Evolutionary conservation across 495 filamentous ascomycete genomes (phyloP).

Genomic region (Penicillium maclennaniae): DNA sequence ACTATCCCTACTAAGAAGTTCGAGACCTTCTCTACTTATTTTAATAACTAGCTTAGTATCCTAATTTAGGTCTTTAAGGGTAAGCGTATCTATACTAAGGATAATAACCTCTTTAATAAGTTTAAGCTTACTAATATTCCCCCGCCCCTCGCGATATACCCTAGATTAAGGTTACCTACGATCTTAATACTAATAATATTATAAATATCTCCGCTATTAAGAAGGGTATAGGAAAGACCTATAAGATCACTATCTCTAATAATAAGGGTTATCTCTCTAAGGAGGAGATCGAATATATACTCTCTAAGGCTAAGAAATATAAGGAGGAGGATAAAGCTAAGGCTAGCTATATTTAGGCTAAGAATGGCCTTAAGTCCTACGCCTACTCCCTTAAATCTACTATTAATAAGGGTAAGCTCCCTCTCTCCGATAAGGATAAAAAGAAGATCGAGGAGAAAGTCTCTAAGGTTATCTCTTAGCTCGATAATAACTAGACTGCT

Average conservation of each 20-base stretch:
- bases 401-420: too few relatives aligned
- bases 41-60: conserved; percentile 98
- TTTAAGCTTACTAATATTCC: conserved; percentile 98
- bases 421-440: conserved; percentile 87
- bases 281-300: conserved; percentile 99
- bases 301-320: conserved; percentile 96
- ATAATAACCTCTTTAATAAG: conserved; percentile 98
- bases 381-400: too few relatives aligned
- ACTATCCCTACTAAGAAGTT: conserved; percentile 99
- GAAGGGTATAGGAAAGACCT: conserved; percentile 98
- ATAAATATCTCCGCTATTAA: conserved; percentile 95
- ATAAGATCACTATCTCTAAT: too few relatives aligned
- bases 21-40: too few relatives aligned
- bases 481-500: conserved; percentile 94
- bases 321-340: conserved; percentile 96
- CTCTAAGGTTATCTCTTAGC: conserved; percentile 86
- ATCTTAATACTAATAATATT: conserved; percentile 98
- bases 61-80: conserved; percentile 99
- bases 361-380: conserved; percentile 98
- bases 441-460: conserved; percentile 92
- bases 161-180: conserved; percentile 98
- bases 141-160: conserved; percentile 96
- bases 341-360: conserved; percentile 82
- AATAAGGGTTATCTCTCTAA: too few relatives aligned
- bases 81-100: conserved; percentile 96